Base-by-base conservation (phyloP, 1,139 yeast species). In the Kazachstania sp. region DNA sequence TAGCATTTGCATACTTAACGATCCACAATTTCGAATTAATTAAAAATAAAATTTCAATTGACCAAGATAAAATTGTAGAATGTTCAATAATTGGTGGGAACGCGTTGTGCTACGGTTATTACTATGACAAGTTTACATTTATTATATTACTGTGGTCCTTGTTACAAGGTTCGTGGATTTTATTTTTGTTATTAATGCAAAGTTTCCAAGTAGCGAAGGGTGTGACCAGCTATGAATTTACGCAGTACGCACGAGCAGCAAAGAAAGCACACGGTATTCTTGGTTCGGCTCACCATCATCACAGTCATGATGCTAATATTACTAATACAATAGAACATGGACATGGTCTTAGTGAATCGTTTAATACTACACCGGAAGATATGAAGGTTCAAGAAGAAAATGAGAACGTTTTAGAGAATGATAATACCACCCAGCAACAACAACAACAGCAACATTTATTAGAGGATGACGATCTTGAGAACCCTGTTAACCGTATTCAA, bases 191-290 rank as follows among this genome's bases (percentile, higher is more conserved):
- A 13, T 63, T 81, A 36, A 86, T 83, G 2, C 97, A 92, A 65
- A 65, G 78, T 3, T 75, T 83, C 60, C 96, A 88, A 65, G 78
- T 87, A 13, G 70, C 80, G 6, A 79, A 78, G 51, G 96, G 95
- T 2, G 61, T 84, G 31, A 92, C 97, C 0, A 83, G 92, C 1
- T 74, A 77, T 63, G 98, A 92, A 62, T 71, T 80, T n/a, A 63
- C 71, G 18, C 67, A 65, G 20, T 49, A 70, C 13, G 66, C 68
- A 56, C 56, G 37, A 47, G 49, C 7, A 49, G 50, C 28, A 15
- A 30, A 16, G 26, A 39, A n/a, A 35, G 19, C 35, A 28, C 31
- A 12, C 29, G 32, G 16, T 37, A 29, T 9, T 12, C 19, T 28
- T 8, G 9, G n/a, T 9, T 53, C 46, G 15, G 45, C 43, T 15